Evolutionary conservation across 441 rosid species (phyloP).

Genomic region (Erodium trifolium): DNA sequence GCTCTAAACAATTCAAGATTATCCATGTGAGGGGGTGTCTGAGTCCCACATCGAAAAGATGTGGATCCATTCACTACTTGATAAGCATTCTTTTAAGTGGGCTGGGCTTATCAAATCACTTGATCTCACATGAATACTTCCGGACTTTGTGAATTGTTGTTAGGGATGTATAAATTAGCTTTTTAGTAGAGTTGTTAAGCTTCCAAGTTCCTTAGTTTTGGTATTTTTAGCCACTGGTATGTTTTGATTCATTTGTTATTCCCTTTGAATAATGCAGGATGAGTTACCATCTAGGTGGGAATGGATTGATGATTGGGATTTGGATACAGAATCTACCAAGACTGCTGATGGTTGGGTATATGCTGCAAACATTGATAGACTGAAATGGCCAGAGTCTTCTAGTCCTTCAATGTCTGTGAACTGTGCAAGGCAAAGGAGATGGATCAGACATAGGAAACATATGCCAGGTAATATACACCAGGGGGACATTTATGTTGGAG

Average conservation of each 20-base stretch:
- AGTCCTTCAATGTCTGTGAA: conserved; percentile 37
- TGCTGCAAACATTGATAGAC: conserved; percentile 49
- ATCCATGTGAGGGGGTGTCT: too few relatives aligned
- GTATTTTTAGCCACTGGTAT: neutral
- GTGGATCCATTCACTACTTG: too few relatives aligned
- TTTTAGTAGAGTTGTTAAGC: neutral
- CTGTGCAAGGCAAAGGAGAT: conserved; percentile 61
- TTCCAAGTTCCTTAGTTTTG: neutral
- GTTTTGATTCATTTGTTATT: conserved; percentile 2
- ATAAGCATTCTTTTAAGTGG: too few relatives aligned
- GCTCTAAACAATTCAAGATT: neutral
- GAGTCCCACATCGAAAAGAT: too few relatives aligned
- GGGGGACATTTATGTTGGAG: conserved; percentile 49
- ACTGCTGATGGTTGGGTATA: conserved; percentile 64
- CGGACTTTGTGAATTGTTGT: neutral
- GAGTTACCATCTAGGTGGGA: conserved; percentile 48
- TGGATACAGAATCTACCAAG: conserved; percentile 40
- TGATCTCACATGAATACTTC: conserved; percentile 3
- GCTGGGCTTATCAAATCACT: neutral
- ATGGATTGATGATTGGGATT: conserved; percentile 55
- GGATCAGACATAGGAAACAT: conserved; percentile 51
- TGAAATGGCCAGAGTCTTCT: conserved; percentile 55
- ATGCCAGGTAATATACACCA: conserved; percentile 26
- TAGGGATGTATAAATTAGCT: conserved; percentile 1
- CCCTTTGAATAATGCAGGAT: conserved; percentile 29